Base-by-base conservation (phyloP, 768 basidiomycete genomes). In the Leucogyrophana mollusca region DNA sequence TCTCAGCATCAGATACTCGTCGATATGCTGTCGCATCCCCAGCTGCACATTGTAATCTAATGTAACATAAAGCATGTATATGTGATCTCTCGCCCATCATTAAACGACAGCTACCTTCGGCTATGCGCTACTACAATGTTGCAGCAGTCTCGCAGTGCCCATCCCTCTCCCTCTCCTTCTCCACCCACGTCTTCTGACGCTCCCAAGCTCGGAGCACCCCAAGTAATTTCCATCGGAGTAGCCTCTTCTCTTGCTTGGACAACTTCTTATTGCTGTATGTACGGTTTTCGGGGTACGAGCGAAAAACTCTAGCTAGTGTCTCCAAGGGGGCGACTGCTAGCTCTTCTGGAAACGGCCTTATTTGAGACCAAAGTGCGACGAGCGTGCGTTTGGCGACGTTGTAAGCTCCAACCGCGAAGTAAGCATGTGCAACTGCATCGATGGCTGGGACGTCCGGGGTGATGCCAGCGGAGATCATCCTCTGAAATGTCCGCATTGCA, bases 401-500 rank as follows among this genome's bases (percentile, higher is more conserved):
- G 51, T 75, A 73, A 22, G 74, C 71, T 23, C 82, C 82, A 10
- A 73, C 72, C 25, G 74, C 73, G 60, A 80, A 81, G 59, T 82
- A 87, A 14, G 83, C 85, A 56, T 82, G 78, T 9, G 76, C 74
- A 13, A 91, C 69, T 30, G 87, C 87, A 55, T 89, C 84, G 25
- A 92, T 77, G 14, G 80, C 77, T 7, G 79, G 73, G 6, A 85
- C 69, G 56, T 94, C 91, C 5, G 90, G 91, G 20, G 67, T 59
- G 40, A 91, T 65, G 14, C 82, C 84, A 11, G 68, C 63, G 2
- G 69, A 64, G 10, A 87, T 52, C 87, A 93, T 90, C 32, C 71
- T 64, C 25, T 73, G 73, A 57, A 90, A 91, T 20, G 72, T 66
- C 24, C 61, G 64, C 53, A 77, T 64, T 0, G 87, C 87, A 21